phyloP scores from a whole-genome alignment of 2,329 filamentous ascomycete species.

The Diaporthe batatas region DNA sequence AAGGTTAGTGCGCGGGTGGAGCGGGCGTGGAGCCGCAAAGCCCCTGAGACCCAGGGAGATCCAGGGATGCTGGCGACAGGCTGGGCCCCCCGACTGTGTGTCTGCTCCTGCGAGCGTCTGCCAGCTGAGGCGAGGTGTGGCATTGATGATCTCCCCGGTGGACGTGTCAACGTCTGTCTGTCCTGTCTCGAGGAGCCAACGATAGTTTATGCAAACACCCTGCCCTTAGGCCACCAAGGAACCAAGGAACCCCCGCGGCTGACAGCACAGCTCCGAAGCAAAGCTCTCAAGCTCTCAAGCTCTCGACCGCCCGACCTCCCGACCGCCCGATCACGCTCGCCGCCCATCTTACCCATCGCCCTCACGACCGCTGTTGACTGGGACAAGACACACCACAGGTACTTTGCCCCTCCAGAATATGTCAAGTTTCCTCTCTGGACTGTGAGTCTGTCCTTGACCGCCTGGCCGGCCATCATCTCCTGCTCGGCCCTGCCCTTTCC shows the following conservation, averaged over 20 bases:
- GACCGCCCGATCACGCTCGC: no score
- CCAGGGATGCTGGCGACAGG: constrained; percentile 27
- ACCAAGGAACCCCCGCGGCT: constrained; percentile 24
- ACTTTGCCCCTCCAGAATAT: constrained; percentile 42
- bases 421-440: constrained; percentile 51
- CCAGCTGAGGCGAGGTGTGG: constrained; percentile 1
- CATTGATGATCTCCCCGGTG: constrained; percentile 30
- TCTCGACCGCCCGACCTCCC: not conserved
- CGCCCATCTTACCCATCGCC: constrained; percentile 8
- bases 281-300: constrained; percentile 19
- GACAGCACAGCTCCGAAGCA: constrained; percentile 28
- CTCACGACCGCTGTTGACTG: constrained; percentile 16
- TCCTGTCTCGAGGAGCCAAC: constrained; percentile 27
- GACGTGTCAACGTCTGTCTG: constrained; percentile 36
- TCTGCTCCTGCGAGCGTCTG: constrained; percentile 15
- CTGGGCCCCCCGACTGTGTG: constrained; percentile 2
- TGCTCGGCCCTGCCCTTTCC: not conserved
- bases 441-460: constrained; percentile 45
- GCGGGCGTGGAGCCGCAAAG: constrained; percentile 25
- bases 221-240: constrained; percentile 17
- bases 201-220: constrained; percentile 25
- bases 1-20: constrained; percentile 7
- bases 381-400: constrained; percentile 22
- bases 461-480: constrained; percentile 4
- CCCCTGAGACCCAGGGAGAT: constrained; percentile 36